Conservation (phyloP, 2,329 filamentous ascomycete genomes). For the Fusarium sp. region DNA sequence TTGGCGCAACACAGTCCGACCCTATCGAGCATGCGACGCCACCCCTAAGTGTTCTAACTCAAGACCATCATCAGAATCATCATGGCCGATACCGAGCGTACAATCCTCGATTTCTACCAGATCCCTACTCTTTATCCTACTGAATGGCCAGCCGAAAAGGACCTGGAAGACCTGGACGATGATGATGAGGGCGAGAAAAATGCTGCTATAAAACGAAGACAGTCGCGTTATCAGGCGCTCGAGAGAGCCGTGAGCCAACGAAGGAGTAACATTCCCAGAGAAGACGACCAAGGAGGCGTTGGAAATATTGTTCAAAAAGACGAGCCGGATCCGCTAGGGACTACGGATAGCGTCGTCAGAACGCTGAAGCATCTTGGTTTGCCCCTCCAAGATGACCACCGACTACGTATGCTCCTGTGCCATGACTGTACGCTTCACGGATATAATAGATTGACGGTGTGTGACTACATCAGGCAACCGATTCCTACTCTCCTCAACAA, state of each 20-base stretch:
- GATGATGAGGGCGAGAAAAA: constrained; percentile 66
- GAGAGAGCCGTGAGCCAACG: constrained; percentile 78
- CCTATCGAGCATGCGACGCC: constrained; percentile 32
- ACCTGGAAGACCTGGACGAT: constrained; percentile 72
- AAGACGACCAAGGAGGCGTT: constrained; percentile 73
- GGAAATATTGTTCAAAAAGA: constrained; percentile 88
- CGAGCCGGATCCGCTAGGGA: constrained; percentile 92
- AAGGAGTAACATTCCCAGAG: constrained; percentile 73
- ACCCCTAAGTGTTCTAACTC: constrained; percentile 30
- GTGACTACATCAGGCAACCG: constrained; percentile 73
- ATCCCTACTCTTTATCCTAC: constrained; percentile 81
- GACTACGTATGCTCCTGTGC: constrained; percentile 69
- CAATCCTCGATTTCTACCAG: constrained; percentile 90
- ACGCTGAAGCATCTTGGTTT: constrained; percentile 81
- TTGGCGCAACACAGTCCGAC: constrained; percentile 7
- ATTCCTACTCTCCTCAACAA: constrained; percentile 94
- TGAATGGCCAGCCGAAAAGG: constrained; percentile 87
- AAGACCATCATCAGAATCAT: constrained; percentile 36
- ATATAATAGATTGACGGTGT: constrained; percentile 30
- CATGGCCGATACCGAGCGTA: constrained; percentile 79
- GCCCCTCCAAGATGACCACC: constrained; percentile 84
- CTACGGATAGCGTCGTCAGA: constrained; percentile 85
- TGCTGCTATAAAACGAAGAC: constrained; percentile 67
- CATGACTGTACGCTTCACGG: constrained; percentile 10
- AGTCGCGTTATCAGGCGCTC: constrained; percentile 86